Evolutionary conservation across 768 basidiomycete genomes (phyloP), one percentile per base, ranked within the genome.

Genomic region (Tulasnella sp.): DNA sequence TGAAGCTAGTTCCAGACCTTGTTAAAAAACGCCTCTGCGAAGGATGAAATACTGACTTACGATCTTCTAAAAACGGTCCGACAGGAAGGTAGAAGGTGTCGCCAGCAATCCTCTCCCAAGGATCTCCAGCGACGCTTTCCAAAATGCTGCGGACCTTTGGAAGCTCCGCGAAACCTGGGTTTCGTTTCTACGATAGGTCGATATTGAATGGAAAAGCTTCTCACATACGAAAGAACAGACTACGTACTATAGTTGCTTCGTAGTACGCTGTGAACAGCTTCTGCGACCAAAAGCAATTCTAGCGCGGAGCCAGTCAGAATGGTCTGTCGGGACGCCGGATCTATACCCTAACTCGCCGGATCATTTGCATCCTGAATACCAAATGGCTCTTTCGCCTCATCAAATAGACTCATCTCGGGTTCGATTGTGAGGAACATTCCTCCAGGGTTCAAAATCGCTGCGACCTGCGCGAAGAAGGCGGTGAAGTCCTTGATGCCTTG

Each of bases 391-490:
- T 41, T 41, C 22, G 19, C 22, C 22, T 72, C 71, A 22, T 72
- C 16, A 16, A 37, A 72, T 11, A 65, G 22, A 9, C 32, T 32
- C 36, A 72, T 37, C 11, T 65, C 71, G 17, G 37, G 34, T 39
- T 72, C 71, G 19, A 72, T 65, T n/a, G 34, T 63, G 22, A 72
- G 62, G 39, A 63, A 72, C 1, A 72, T 36, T 5, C 71, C 71
- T 26, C 62, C 71, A 26, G 71, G 71, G 16, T 42, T 35, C 62
- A 72, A 40, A 22, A 65, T 44, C 19, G 34, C 44, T 16, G 39
- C n/a, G 7, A 65, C 62, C 11, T 40, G 22, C 36, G n/a, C 39
- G 17, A 72, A 35, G 35, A 72, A 63, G 26, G 29, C 35, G 6
- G 36, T 22, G 35, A 65, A 72, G 62, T 64, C 59, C 5, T 52